Base-by-base conservation (phyloP, 1,139 yeast genomes). In the Candida sp. region DNA sequence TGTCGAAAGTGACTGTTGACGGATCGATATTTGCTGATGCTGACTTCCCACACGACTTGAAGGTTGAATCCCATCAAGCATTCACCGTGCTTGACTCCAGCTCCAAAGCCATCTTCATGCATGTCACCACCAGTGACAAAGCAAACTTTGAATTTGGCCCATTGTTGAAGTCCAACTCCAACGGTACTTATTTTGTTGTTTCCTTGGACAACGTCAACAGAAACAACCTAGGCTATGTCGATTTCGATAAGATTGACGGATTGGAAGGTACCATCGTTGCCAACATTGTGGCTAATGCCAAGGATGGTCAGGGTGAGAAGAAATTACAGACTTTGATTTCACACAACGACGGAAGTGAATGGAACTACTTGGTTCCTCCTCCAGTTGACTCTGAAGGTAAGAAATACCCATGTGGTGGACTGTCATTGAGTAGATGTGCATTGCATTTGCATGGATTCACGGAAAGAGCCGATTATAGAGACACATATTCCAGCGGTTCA, bases 371-470 rank as follows among this genome's bases (percentile, higher is more conserved):
- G 30, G 63, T 67, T 0, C 94, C 98, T 7, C 97, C 98, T 31
- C 49, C 69, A 0, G 69, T 69, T 7, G 91, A 90, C 61, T 79
- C 90, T 1, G 70, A 81, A 1, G 93, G 93, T 3, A 77, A 83
- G 42, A 73, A 72, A 47, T 85, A 80, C 55, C 55, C 59, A 8
- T 89, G 97, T 66, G 56, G 61, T 42, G 85, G 86, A 1, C 69
- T 72, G 44, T 59, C 83, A 3, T 59, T 85, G 33, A 70, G 73
- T 3, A 77, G 83, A 47, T 93, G 98, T 61, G 86, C 97, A 0
- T 80, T 94, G 60, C 89, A 93, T 64, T 70, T 94, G 46, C 98
- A 93, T 67, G 97, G 98, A 0, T 93, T 83, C 63, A 93, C 98
- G 0, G 98, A 94, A 65, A 80, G 98, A 58, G 73, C 74, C 3